Base-by-base conservation (phyloP, 2,329 filamentous ascomycete genomes). In the Drechslerella dactyloides region DNA sequence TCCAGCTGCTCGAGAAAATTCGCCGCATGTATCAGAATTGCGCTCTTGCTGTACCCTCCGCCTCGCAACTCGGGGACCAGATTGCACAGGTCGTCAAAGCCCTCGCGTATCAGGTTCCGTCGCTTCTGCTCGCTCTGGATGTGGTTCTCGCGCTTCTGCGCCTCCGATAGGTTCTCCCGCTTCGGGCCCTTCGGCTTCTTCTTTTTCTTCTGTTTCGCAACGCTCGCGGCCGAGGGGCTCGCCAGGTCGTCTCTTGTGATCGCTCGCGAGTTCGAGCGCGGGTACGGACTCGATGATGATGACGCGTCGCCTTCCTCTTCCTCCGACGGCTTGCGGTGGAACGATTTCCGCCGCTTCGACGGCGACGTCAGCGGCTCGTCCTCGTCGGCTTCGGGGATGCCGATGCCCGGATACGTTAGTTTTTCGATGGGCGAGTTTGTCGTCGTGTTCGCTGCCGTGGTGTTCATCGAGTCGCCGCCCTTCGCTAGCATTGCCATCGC, bases 71-170 rank as follows among this genome's bases (percentile, higher is more conserved):
- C 88, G 0, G 92, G 91, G 0, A 96, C 90, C 21, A 96, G 82
- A 27, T 86, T 83, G 74, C 86, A 86, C n/a, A 96, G 81, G 66
- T 93, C 89, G 48, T 92, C 89, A 76, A 93, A 96, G 0, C 90
- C 90, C 74, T 90, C 85, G 77, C 91, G 89, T 76, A 93, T 93
- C 52, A 92, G 82, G 24, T 90, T 91, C 53, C 91, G 84, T 35
- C 92, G 85, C 79, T 94, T 96, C 80, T 96, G 90, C 78, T 96
- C 91, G 58, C 91, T 94, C 58, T 88, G 84, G 74, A 96, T 94
- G 77, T 96, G 91, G 75, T 96, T 96, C 76, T 88, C 88, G 51
- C 90, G 84, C 80, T 93, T 94, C 79, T 94, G 89, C 70, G 89
- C 87, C 75, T 93, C 90, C 0, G 87, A 86, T 2, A 94, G 78